Evolutionary conservation across 805 yeast species (phyloP), one percentile per base, ranked within the genome.

Genomic region (Candida sphagnicola): DNA sequence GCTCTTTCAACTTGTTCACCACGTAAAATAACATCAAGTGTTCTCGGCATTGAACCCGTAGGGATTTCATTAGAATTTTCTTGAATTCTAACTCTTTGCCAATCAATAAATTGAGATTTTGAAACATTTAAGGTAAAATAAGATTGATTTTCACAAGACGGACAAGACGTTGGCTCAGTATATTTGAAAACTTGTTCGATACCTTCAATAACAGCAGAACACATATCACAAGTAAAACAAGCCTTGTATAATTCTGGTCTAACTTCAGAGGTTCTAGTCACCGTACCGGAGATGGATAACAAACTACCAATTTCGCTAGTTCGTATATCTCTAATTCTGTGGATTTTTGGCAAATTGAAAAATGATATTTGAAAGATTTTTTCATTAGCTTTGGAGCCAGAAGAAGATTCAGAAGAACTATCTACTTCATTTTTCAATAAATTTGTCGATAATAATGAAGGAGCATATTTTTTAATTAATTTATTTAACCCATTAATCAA

Each of bases 11-110:
- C 98, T 38, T 88, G 74, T 49, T 91, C 97, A 37, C 98, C 98
- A 51, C 99, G 74, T 42, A 91, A 65, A 37, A 91, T 85, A 17
- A 91, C 91, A 59, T 91, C 99, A 53, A 91, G 62, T 1, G 96
- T 91, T 59, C 99, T 78, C 18, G 99, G 99, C 99, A 91, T 91
- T 3, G 97, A 89, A 19, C 99, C 99, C 0, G 96, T 88, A 18
- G 99, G 99, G 41, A 91, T 91, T 62, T 91, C 98, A 50, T 74
- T 85, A n/a, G 97, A 82, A 54, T 91, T 93, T 56, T 91, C 99
- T 59, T 91, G 99, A 47, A 91, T 85, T 51, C 97, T 78, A 18
- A 89, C 91, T 48, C 85, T 85, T 61, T 91, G 99, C 99, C 99
- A 91, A 69, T 91, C 98, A 46, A 88, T 71, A 54, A 93, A 91